Evolutionary conservation across 768 basidiomycete genomes (phyloP).

Genomic region (Lactifluus subvellereus): DNA sequence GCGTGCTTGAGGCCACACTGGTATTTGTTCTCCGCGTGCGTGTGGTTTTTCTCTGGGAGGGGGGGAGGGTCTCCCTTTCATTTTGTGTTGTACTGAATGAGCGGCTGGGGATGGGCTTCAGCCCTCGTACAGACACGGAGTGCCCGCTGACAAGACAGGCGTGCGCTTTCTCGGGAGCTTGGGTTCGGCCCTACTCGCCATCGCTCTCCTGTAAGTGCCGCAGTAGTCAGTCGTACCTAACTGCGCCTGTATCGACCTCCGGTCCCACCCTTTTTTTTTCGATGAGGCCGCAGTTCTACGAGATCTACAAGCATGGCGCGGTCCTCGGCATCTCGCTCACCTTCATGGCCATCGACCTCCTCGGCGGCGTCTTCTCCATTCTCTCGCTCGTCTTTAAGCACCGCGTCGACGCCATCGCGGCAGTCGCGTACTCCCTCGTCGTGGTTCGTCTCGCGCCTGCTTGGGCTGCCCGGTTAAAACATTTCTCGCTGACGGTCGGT

Average conservation of each 20-base stretch:
- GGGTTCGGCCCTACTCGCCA: conserved; percentile 49
- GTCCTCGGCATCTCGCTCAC: conserved; percentile 62
- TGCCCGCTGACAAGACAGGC: conserved; percentile 28
- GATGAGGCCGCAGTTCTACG: conserved; percentile 60
- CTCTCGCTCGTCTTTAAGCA: conserved; percentile 63
- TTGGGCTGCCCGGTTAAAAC: background rate
- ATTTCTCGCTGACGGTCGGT: conserved; percentile 3
- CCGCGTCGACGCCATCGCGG: conserved; percentile 58
- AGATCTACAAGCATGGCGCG: conserved; percentile 60
- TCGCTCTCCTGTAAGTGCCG: conserved; percentile 40
- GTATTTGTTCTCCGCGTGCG: conserved; percentile 52
- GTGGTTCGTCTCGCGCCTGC: conserved; percentile 35
- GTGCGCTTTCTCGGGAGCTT: conserved; percentile 59
- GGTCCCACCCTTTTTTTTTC: background rate
- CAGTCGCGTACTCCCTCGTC: conserved; percentile 56
- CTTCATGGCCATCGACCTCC: conserved; percentile 65
- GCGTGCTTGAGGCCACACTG: conserved; percentile 52
- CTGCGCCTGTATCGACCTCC: background rate
- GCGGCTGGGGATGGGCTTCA: conserved; percentile 16
- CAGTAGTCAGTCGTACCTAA: background rate
- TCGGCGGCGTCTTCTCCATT: conserved; percentile 65
- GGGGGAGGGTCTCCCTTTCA: background rate
- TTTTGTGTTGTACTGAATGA: background rate
- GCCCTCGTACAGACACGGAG: conserved; percentile 36
- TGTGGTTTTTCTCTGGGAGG: conserved; percentile 11